These are phyloP conservation scores for Sporothrix variecibatus DNA, from an alignment of 2,329 filamentous ascomycete species.

Conservation along the genomic window DNA sequence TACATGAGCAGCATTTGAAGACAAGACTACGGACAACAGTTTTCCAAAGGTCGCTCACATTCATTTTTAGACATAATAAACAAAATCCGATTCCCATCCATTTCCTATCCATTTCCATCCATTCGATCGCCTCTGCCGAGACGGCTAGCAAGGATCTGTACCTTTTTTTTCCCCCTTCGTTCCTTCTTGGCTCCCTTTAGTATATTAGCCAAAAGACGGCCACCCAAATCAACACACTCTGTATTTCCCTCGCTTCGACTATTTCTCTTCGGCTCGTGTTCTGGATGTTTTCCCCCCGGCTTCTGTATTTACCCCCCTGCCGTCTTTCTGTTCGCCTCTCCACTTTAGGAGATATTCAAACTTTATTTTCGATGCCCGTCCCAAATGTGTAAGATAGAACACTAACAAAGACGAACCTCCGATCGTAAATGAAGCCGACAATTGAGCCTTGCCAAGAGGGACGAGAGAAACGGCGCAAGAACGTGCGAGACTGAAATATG, in stretches of 20 bases:
- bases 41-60: neutral
- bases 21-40: neutral
- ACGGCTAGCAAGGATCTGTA: neutral
- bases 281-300: neutral
- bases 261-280: neutral
- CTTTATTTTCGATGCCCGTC: neutral
- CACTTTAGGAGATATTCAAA: neutral
- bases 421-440: neutral
- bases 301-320: slow-evolving; percentile 1
- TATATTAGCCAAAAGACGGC: slow-evolving; percentile 1
- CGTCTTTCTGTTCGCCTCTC: neutral
- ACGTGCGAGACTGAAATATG: neutral
- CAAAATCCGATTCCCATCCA: neutral
- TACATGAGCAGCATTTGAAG: neutral
- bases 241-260: neutral
- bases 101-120: neutral
- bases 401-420: neutral
- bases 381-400: too few species aligned
- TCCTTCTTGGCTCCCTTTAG: neutral
- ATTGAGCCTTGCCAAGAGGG: neutral
- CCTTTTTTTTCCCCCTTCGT: neutral
- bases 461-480: too few species aligned
- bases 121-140: slow-evolving; percentile 6
- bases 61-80: neutral
- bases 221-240: neutral